Base-by-base conservation (phyloP, 2,329 filamentous ascomycete species). In the Sporothrix brasiliensis region DNA sequence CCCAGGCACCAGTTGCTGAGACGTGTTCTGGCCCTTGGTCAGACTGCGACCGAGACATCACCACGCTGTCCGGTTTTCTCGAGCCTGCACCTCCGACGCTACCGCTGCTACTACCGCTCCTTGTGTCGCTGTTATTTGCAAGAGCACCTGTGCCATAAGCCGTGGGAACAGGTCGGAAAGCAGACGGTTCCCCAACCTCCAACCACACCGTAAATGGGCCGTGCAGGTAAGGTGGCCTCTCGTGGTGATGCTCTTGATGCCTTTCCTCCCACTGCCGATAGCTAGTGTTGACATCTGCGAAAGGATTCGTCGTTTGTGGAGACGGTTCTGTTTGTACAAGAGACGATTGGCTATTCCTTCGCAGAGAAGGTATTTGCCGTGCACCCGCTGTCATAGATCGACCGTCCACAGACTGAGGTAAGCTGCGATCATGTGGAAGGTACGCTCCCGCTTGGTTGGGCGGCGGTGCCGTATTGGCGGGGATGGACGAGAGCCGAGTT, bases 281-380 rank as follows among this genome's bases (percentile, higher is more conserved):
- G 67, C 76, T 77, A 2, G 77, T 78, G n/a, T 75, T 73, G 16
- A 78, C 73, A 14, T 78, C 77, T 0, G 73, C 66, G 66, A 79
- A 78, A 3, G 73, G 73, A 2, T 72, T 60, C 4, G 71, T 72
- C 1, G 80, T 74, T 3, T 77, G 76, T 0, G 82, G 81, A 10
- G 81, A 83, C 0, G 82, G 82, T 71, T 83, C 82, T 1, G 82
- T 83, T 71, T 83, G 80, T 9, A 82, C 79, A n/a, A 82, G 73
- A 34, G 81, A 82, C 2, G 81, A 78, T 3, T 77, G 76, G 24
- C 76, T 75, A 74, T 30, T 50, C 14, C 67, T 63, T 19, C 53
- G 66, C 50, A 58, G 39, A n/a, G 13, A 49, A 39, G 65, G 47
- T 70, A 74, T 19, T 2, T 54, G 21, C 10, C 77, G 73, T 19